Percentiles rank a stretch among this genome's conserved stretches.
phyloP scores from a whole-genome alignment of 2,329 filamentous ascomycete species.

The Pseudopyrenochaeta lycopersici region DNA sequence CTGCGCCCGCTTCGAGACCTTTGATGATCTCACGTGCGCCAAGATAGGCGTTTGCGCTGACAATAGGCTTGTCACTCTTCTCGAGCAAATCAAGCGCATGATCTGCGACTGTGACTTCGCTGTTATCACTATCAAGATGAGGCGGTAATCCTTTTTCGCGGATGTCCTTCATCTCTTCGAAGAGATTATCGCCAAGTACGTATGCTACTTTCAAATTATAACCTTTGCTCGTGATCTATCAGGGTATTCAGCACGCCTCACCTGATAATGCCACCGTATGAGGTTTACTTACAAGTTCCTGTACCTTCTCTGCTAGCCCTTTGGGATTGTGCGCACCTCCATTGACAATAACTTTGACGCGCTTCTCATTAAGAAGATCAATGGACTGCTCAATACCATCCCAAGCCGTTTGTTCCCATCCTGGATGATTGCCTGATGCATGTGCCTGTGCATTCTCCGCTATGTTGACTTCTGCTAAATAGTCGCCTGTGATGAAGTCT shows the following conservation, averaged over 20 bases:
- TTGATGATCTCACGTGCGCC: conserved; percentile 53
- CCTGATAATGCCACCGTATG: neutral
- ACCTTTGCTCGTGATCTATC: conserved; percentile 45
- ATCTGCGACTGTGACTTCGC: conserved; percentile 44
- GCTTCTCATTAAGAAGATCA: conserved; percentile 56
- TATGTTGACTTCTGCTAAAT: conserved; percentile 56
- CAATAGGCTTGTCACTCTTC: conserved; percentile 47
- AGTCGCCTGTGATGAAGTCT: conserved; percentile 54
- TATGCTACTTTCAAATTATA: conserved; percentile 56
- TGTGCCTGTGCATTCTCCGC: conserved; percentile 57
- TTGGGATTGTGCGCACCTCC: conserved; percentile 65
- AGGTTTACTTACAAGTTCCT: conserved; percentile 45
- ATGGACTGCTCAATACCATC: conserved; percentile 58
- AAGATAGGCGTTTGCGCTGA: conserved; percentile 63
- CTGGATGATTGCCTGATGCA: conserved; percentile 52
- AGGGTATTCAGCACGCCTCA: neutral
- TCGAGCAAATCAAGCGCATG: conserved; percentile 52
- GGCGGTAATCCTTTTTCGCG: conserved; percentile 47
- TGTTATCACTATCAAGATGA: conserved; percentile 55
- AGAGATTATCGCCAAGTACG: conserved; percentile 57
- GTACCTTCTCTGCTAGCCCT: conserved; percentile 59
- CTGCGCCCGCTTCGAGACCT: conserved; percentile 41
- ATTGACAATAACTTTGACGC: conserved; percentile 66
- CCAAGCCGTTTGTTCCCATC: conserved; percentile 60
- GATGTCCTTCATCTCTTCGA: conserved; percentile 41